Evolutionary conservation across 2,329 filamentous ascomycete species (phyloP), one percentile per base, ranked within the genome.

Genomic region (Colletotrichum sp.): DNA sequence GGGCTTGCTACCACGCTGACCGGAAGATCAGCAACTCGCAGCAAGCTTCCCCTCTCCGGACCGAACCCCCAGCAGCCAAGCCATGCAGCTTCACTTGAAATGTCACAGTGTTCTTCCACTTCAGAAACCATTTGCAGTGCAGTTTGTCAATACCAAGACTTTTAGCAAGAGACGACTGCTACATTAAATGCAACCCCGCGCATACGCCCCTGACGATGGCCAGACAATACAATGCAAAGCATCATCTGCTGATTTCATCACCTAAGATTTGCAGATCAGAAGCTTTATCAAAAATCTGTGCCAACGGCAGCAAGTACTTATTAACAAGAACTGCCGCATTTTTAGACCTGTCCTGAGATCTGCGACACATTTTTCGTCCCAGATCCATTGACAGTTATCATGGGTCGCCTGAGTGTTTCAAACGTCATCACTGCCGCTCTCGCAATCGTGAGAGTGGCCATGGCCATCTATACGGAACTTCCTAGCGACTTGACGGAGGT

Each of bases 301-400:
- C 44, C n/a, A 49, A 6, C 10, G n/a, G n/a, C 10, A 49, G 10
- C 44, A 4, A 21, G 18, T 49, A 8, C 44, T 49, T 49, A 49
- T 21, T 13, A 0, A 49, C 12, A 49, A 49, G n/a, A 49, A 8
- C 6, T 4, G 44, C 10, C n/a, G n/a, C 18, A 21, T 49, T 18
- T 7, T 21, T 2, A 21, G 18, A 44, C 39, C 39, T n/a, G 5
- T 3, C 16, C 8, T 26, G 24, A 26, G 24, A 26, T 5, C 24
- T 26, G 5, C 24, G 24, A 26, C 24, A 26, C 24, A 26, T 5
- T 5, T 26, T 26, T 26, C 4, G 24, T 26, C 24, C 4, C 24
- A 26, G 4, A 26, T 26, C 5, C 1, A 26, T 49, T 3, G 0
- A 9, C 55, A 18, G 13, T 59, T 0, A 1, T 0, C 24, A 62